These are phyloP conservation scores for Colletotrichum navitas DNA, from an alignment of 2,329 filamentous ascomycete species.

Conservation along the genomic window DNA sequence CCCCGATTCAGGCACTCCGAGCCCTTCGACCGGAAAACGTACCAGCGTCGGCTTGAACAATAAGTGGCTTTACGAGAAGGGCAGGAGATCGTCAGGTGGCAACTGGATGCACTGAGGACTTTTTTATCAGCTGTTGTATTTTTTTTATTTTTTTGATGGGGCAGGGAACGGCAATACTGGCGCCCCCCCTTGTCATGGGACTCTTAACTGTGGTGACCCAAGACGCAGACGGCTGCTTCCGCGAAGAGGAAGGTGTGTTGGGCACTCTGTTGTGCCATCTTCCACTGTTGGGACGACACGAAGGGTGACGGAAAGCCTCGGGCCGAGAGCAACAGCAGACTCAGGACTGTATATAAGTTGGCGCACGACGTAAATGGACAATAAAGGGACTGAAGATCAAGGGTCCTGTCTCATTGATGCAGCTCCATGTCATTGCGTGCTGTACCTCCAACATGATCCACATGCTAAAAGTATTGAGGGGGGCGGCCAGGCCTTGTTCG, in stretches of 20 bases:
- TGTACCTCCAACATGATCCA: slow-evolving; percentile 8
- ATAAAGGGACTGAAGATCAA: background rate
- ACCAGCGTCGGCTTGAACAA: slow-evolving; percentile 85
- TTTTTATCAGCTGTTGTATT: background rate
- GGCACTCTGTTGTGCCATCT: background rate
- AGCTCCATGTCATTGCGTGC: slow-evolving; percentile 4
- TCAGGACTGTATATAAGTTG: background rate
- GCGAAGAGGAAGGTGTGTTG: background rate
- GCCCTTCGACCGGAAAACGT: slow-evolving; percentile 74
- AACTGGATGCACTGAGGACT: slow-evolving; percentile 37
- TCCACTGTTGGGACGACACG: background rate
- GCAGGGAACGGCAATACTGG: background rate
- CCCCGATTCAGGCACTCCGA: slow-evolving; percentile 76
- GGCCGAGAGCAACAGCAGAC: background rate
- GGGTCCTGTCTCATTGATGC: slow-evolving; percentile 3
- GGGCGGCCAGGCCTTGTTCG: background rate
- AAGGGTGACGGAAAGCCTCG: background rate
- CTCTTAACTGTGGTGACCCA: background rate
- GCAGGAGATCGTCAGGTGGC: slow-evolving; percentile 64
- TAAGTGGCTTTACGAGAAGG: slow-evolving; percentile 95
- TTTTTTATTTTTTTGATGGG: background rate
- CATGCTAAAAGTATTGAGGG: background rate
- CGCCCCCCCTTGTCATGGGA: background rate
- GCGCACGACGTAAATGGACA: background rate
- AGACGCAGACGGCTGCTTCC: background rate